Base-by-base conservation (phyloP, 805 yeast genomes). In the Ogataea degrootiae region DNA sequence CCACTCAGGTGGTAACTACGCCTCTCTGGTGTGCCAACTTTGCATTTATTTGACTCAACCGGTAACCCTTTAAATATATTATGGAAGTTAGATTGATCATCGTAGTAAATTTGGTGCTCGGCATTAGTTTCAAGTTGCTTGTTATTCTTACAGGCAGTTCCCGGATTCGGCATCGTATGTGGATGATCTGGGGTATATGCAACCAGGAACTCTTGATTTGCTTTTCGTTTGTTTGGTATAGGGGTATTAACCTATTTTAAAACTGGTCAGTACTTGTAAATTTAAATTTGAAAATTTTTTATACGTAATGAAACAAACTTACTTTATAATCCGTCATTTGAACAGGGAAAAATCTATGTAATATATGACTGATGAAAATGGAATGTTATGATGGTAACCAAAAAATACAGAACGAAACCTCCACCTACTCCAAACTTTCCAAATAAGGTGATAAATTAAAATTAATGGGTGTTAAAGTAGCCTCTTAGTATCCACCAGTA, bases 121-220 rank as follows among this genome's bases (percentile, higher is more conserved):
- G 17, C 41, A 16, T n/a, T 42, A 15, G 16, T 7, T 8, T 16
- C 29, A n/a, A 9, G n/a, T 21, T 21, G 37, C 7, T 37, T 36
- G 36, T 29, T 19, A 16, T 17, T 36, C 15, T n/a, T 37, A 12
- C 34, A 43, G 45, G 43, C 44, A 37, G 37, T 52, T 49, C 14
- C 52, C 6, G 48, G 46, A 39, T 53, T 54, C 16, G 59, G 54
- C 49, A 52, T 45, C 14, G 56, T 49, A 41, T 53, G 57, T 21
- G 55, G 51, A 23, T 50, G 55, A 19, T 54, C 56, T 2, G 60
- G 58, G 34, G 54, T 56, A 43, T 49, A 50, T 16, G 52, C 51
- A 35, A 51, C 47, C 47, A 50, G 44, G 37, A 47, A 50, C 23
- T 57, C 59, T 43, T 48, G 54, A 34, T 47, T 52, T 36, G 48